Evolutionary conservation across 2,329 filamentous ascomycete species (phyloP).

Genomic region (Dactylellina sp.): DNA sequence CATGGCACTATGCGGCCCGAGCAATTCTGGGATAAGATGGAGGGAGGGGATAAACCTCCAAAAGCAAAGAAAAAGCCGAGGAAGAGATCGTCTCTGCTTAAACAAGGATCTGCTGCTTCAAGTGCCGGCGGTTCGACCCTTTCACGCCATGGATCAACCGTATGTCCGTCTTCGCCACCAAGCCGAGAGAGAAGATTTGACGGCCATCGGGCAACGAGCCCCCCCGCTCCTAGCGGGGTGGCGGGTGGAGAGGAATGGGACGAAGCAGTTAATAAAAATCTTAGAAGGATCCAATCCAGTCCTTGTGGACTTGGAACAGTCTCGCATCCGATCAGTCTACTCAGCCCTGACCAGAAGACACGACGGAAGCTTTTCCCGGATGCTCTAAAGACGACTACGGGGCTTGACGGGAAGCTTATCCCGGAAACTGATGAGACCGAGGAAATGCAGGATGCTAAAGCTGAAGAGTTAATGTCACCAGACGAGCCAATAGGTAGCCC

Average conservation of each 20-base stretch:
- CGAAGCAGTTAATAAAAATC: constrained; percentile 66
- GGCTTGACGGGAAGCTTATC: constrained; percentile 38
- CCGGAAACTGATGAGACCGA: constrained; percentile 42
- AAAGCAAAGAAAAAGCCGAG: constrained; percentile 59
- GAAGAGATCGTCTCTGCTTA: constrained; percentile 44
- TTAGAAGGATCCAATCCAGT: constrained; percentile 72
- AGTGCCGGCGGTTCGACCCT: constrained; percentile 25
- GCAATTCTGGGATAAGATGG: constrained; percentile 75
- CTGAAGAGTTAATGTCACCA: constrained; percentile 66
- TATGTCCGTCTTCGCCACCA: constrained; percentile 47
- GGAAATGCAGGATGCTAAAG: constrained; percentile 63
- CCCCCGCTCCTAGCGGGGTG: constrained; percentile 39
- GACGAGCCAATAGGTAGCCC: constrained; percentile 56
- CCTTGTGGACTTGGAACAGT: constrained; percentile 64
- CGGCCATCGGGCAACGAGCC: constrained; percentile 58
- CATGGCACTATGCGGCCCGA: constrained; percentile 84
- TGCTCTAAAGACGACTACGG: constrained; percentile 33
- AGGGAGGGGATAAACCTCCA: constrained; percentile 63
- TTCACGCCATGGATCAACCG: constrained; percentile 12
- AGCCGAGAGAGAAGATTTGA: constrained; percentile 45
- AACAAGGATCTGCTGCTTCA: constrained; percentile 27
- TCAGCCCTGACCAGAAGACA: constrained; percentile 54
- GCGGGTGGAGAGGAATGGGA: constrained; percentile 60
- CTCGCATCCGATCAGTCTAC: constrained; percentile 44
- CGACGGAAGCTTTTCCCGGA: constrained; percentile 52